These are phyloP conservation scores for Dactylellina parvicollis DNA, from an alignment of 2,329 filamentous ascomycete genomes.

Conservation along the genomic window DNA sequence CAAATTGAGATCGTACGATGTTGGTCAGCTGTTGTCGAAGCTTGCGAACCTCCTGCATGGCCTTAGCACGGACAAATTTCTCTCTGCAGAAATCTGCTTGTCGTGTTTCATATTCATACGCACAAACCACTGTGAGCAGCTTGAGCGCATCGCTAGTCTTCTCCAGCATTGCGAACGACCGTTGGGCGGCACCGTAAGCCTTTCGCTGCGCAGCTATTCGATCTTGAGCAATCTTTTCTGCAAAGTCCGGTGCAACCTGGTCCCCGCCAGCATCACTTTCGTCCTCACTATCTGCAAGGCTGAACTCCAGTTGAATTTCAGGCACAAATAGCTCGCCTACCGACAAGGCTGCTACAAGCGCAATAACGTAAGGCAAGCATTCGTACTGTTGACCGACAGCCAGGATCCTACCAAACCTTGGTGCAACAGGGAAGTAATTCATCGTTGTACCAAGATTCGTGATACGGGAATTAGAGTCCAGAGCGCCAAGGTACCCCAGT, in stretches of 20 bases:
- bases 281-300: conserved; percentile 64
- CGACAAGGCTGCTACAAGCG: conserved; percentile 86
- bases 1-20: conserved; percentile 79
- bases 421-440: conserved; percentile 87
- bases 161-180: conserved; percentile 77
- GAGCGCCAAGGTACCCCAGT: conserved; percentile 83
- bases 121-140: conserved; percentile 84
- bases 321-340: conserved; percentile 88
- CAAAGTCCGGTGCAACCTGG: conserved; percentile 73
- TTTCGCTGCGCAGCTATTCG: conserved; percentile 68
- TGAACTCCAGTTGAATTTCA: conserved; percentile 78
- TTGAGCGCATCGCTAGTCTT: conserved; percentile 89
- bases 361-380: conserved; percentile 85
- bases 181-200: conserved; percentile 65
- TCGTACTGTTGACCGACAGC: conserved; percentile 83
- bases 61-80: conserved; percentile 88
- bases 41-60: conserved; percentile 84
- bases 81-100: conserved; percentile 78
- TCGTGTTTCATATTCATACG: conserved; percentile 76
- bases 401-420: conserved; percentile 91
- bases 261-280: conserved; percentile 63
- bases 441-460: conserved; percentile 83
- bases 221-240: conserved; percentile 70
- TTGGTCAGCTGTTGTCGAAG: conserved; percentile 83
- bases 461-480: conserved; percentile 76